Base-by-base conservation (phyloP, 75 land plant species). In the Sequoia sempervirens region DNA sequence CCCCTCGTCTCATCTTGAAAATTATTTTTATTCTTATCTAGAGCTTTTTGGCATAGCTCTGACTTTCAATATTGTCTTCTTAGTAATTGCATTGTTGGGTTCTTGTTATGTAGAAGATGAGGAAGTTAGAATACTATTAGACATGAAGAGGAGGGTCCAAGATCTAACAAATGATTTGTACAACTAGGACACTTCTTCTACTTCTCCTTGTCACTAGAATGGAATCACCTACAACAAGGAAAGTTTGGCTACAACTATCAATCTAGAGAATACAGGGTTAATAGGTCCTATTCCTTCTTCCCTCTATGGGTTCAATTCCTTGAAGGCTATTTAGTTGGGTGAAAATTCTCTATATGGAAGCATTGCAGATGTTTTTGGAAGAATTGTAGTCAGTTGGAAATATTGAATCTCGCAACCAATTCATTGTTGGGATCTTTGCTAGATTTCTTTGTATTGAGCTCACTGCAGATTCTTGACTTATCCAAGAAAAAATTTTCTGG, bases 401-500 rank as follows among this genome's bases (percentile, higher is more conserved):
- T n/a, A n/a, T n/a, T n/a, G n/a, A n/a, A 91, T 66, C 87, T 95
- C 68, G 85, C 88, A 34, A 83, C 81, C 90, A 96, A 96, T 82
- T 17, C 20, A 45, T 87, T 96, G 81, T 28, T 80, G 30, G 94
- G 94, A 6, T 80, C 86, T 18, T 73, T 89, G 23, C 90, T 87
- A 1, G 73, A 86, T n/a, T 82, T 86, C 15, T 28, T 80, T 26
- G 41, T 37, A 30, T n/a, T 81, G 14, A 74, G 40, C 13, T 37
- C 43, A 20, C 40, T 87, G 43, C 83, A 84, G 58, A 34, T 23
- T 46, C 88, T 88, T 47, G 84, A 88, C 81, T 47, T 88, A 30
- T 74, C 82, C 7, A 17, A 76, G 32, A 88, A 88, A 75, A 69
- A 83, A 73, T 83, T 88, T 82, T 36, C 79, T 23, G 89, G 88